Evolutionary conservation across 1,284 basidiomycete species (phyloP).

Genomic region (Trichosporon inkin): DNA sequence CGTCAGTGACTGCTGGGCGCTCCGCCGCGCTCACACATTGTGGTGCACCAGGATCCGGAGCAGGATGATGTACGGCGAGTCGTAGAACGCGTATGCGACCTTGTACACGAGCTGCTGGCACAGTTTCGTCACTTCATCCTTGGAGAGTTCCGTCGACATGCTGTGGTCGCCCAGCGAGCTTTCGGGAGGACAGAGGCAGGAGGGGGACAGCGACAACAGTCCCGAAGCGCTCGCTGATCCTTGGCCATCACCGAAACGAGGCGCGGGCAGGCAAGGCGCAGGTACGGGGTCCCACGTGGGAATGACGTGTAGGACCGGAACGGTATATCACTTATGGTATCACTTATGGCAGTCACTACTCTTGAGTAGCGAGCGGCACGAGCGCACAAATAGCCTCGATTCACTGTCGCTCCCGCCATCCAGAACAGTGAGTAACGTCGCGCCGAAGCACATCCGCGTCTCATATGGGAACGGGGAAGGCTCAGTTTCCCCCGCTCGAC

Average conservation of each 20-base stretch:
- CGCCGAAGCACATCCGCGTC: too few relatives aligned
- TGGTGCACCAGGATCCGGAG: conserved; percentile 88
- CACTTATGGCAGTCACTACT: background rate
- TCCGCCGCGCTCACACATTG: conserved; percentile 62
- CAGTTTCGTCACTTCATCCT: conserved; percentile 34
- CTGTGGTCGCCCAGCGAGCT: background rate
- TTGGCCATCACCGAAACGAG: background rate
- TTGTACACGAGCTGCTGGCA: conserved; percentile 70
- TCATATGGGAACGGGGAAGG: too few relatives aligned
- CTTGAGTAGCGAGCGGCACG: background rate
- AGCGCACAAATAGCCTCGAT: background rate
- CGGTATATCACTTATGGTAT: background rate
- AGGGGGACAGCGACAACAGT: background rate
- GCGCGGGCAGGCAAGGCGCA: too few relatives aligned
- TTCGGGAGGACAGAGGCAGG: background rate
- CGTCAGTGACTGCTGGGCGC: background rate
- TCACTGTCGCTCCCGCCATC: background rate
- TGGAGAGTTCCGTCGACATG: conserved; percentile 24
- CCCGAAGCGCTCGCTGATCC: background rate
- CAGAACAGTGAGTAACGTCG: background rate
- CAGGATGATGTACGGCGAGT: conserved; percentile 82
- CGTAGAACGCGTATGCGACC: conserved; percentile 91
- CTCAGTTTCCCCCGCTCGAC: too few relatives aligned
- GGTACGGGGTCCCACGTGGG: background rate
- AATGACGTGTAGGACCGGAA: background rate